Evolutionary conservation across 306 rosid genomes (phyloP), one percentile per base, ranked within the genome.

Genomic region (Herpetospermum pedunculosum): DNA sequence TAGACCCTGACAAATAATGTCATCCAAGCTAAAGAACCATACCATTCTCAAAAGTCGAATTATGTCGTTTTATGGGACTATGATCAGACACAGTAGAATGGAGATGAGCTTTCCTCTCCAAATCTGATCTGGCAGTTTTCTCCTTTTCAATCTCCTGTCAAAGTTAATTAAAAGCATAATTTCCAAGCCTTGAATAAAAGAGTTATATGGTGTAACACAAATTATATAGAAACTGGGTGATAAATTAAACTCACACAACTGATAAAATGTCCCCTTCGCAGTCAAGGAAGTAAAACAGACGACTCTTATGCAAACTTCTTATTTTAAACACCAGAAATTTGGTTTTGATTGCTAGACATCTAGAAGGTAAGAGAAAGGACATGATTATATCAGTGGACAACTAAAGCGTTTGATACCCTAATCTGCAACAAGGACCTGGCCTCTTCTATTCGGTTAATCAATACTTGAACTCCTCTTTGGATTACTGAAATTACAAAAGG

Each of bases 141-240:
- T 91, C 99, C 84, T 81, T 95, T 81, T 92, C 97, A 57, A 95
- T 80, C 82, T 95, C 99, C 99, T 95, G 83, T 64, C 11, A 62
- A 82, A 77, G 75, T 43, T 7, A 40, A 63, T 35, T 63, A 77
- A 75, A 83, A 79, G 58, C 55, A 77, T 46, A 46, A 79, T 53
- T 72, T 55, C 79, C 68, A 64, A 76, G 76, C 48, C 52, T 71
- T 72, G 80, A 69, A 47, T 63, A 72, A 54, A 32, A 34, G 34
- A 1, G 4, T 25, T 25, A 68, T 1, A 65, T 16, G 15, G 16
- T 21, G 25, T 59, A 62, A 43, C 73, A 44, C 19, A 46, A 43
- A 15, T 29, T 70, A 46, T 29, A 48, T 15, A 29, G 74, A 28
- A 70, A 19, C 25, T 43, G 41, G 16, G 32, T 5, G 72, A 40